Percentiles rank a stretch among this genome's conserved stretches.
These are phyloP conservation scores for Exsudoporus frostii DNA, from an alignment of 768 basidiomycete genomes.

Conservation along the genomic window DNA sequence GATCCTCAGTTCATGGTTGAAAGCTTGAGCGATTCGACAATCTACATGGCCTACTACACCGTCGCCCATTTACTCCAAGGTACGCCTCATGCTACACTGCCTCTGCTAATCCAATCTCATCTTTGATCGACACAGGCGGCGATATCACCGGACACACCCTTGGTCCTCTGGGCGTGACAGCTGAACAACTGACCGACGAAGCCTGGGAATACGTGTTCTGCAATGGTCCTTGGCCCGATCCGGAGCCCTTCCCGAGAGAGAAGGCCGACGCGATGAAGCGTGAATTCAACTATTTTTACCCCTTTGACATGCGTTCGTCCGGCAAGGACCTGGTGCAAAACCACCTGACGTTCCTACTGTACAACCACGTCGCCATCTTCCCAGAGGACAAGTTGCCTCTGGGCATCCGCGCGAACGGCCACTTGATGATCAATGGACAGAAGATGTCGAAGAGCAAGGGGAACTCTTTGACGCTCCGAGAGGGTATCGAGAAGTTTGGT, in stretches of 20 bases:
- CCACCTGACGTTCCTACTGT: slow-evolving; percentile 90
- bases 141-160: slow-evolving; percentile 75
- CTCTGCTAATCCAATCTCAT: slow-evolving; percentile 6
- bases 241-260: slow-evolving; percentile 63
- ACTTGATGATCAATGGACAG: slow-evolving; percentile 94
- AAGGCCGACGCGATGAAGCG: slow-evolving; percentile 84
- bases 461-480: slow-evolving; percentile 87
- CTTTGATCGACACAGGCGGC: slow-evolving; percentile 42
- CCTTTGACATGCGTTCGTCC: slow-evolving; percentile 96
- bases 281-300: slow-evolving; percentile 96
- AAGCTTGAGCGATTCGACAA: slow-evolving; percentile 93
- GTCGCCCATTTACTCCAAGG: slow-evolving; percentile 89
- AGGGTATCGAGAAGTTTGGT: slow-evolving; percentile 92
- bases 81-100: slow-evolving; percentile 31
- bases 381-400: slow-evolving; percentile 81
- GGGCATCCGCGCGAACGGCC: slow-evolving; percentile 93
- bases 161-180: slow-evolving; percentile 80
- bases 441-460: slow-evolving; percentile 99
- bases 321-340: slow-evolving; percentile 97
- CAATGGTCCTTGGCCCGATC: slow-evolving; percentile 69
- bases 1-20: slow-evolving; percentile 96
- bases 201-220: slow-evolving; percentile 94
- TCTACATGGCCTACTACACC: slow-evolving; percentile 99
- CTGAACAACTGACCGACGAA: slow-evolving; percentile 96
- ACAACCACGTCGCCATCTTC: slow-evolving; percentile 95